These are phyloP conservation scores for Cucurbita argyrosperma DNA, from an alignment of 306 rosid species.

Conservation along the genomic window DNA sequence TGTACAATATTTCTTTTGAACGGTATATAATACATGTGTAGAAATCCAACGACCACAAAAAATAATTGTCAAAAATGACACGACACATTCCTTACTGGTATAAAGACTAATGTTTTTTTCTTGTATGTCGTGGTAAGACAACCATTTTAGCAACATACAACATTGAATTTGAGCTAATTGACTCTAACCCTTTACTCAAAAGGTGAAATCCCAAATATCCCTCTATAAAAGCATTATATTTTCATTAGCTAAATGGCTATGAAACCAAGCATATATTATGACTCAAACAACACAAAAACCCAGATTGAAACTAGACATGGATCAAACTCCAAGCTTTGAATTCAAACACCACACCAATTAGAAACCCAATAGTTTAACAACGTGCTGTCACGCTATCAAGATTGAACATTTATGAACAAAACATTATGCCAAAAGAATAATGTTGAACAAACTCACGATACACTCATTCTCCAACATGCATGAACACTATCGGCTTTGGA, in stretches of 20 bases:
- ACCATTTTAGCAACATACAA: not conserved
- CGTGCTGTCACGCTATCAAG: not conserved
- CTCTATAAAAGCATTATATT: not conserved
- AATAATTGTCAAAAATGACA: not conserved
- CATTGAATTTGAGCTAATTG: not conserved
- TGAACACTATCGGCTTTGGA: not conserved
- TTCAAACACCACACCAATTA: not conserved
- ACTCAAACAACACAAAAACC: not conserved
- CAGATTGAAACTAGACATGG: too few relatives aligned
- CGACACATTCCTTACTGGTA: not conserved
- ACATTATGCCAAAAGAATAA: not conserved
- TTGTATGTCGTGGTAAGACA: not conserved
- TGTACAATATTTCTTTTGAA: too few relatives aligned
- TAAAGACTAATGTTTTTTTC: not conserved
- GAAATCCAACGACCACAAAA: too few relatives aligned
- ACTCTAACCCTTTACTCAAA: not conserved
- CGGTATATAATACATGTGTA: too few relatives aligned
- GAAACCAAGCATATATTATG: not conserved
- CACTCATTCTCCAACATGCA: not conserved
- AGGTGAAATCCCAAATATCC: not conserved
- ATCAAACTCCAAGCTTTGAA: not conserved
- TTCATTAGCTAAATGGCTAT: not conserved
- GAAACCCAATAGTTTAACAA: not conserved
- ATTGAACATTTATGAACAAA: not conserved
- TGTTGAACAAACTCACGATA: not conserved